Conservation (phyloP, 148 eudicot genomes). For the Spergularia bocconei region DNA sequence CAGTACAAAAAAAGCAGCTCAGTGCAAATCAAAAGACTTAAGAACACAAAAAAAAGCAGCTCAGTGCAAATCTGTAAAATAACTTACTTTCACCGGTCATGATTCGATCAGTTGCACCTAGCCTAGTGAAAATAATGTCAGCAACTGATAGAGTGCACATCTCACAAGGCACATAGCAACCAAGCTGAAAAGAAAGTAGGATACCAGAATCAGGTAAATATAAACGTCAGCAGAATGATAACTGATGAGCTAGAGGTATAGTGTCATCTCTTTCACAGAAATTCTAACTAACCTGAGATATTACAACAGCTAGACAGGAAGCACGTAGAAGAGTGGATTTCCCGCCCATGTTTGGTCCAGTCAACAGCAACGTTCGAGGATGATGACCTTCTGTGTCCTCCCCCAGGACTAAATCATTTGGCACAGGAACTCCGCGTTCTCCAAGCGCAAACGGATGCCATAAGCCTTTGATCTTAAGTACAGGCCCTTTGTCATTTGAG, state of each 20-base stretch:
- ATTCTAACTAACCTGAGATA: conserved; percentile 74
- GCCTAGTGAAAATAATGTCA: conserved; percentile 94
- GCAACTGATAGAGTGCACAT: conserved; percentile 68
- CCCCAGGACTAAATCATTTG: conserved; percentile 79
- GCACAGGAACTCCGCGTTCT: conserved; percentile 76
- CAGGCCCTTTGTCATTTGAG: conserved; percentile 50
- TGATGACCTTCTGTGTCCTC: conserved; percentile 42
- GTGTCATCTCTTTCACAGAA: conserved; percentile 1
- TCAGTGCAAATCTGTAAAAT: conserved; percentile 9
- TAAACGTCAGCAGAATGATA: background rate
- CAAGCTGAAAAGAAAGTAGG: conserved; percentile 58
- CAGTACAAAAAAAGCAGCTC: conserved; percentile 6
- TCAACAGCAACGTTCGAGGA: conserved; percentile 82
- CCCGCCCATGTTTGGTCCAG: conserved; percentile 99
- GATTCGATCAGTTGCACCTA: conserved; percentile 95
- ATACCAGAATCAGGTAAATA: conserved; percentile 3
- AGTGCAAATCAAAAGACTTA: background rate
- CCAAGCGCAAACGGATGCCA: conserved; percentile 96
- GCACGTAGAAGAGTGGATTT: conserved; percentile 96
- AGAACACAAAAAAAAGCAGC: background rate
- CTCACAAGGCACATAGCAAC: conserved; percentile 92
- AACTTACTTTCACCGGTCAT: conserved; percentile 98
- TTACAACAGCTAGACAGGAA: conserved; percentile 76
- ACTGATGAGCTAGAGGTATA: background rate
- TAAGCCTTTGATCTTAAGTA: conserved; percentile 67